A percentile compares a stretch with the other conserved stretches of the same genome.
These are phyloP conservation scores for Nakaseomyces uthaithaninus DNA, from an alignment of 1,139 yeast genomes.

Conservation along the genomic window DNA sequence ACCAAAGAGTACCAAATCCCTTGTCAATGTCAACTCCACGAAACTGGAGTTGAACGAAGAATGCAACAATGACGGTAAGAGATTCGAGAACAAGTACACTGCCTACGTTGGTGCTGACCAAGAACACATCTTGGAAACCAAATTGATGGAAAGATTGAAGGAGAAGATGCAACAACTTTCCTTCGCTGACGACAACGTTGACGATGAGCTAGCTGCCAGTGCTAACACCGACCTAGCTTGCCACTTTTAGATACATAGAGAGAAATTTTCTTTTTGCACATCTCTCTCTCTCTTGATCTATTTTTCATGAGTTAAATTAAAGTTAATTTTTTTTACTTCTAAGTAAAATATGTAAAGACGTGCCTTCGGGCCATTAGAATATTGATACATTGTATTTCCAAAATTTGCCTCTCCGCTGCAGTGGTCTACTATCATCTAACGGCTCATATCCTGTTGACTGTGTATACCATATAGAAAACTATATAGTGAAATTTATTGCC, in stretches of 20 bases:
- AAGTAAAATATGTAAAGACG: no score
- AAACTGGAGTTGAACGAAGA: constrained; percentile 56
- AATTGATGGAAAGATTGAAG: constrained; percentile 17
- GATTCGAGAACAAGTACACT: constrained; percentile 10
- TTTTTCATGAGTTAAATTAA: no score
- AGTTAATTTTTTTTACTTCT: no score
- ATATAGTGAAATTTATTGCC: no score
- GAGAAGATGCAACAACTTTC: constrained; percentile 15
- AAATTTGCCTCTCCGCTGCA: no score
- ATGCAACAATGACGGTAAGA: constrained; percentile 32
- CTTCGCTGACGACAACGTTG: constrained; percentile 9
- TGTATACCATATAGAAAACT: no score
- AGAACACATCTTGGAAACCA: constrained; percentile 17
- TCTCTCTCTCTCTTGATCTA: no score
- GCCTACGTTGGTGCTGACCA: constrained; percentile 14
- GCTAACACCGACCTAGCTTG: constrained; percentile 5
- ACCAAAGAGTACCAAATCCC: constrained; percentile 61
- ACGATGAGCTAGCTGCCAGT: not conserved
- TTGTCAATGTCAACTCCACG: constrained; percentile 54
- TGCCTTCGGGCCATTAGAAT: no score
- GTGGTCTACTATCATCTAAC: no score
- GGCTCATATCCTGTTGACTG: no score
- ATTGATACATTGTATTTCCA: no score
- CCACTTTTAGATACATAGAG: not conserved
- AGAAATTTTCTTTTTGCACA: no score